Conservation (phyloP, 1,284 basidiomycete species). For the Boletellus dicymbophilus region DNA sequence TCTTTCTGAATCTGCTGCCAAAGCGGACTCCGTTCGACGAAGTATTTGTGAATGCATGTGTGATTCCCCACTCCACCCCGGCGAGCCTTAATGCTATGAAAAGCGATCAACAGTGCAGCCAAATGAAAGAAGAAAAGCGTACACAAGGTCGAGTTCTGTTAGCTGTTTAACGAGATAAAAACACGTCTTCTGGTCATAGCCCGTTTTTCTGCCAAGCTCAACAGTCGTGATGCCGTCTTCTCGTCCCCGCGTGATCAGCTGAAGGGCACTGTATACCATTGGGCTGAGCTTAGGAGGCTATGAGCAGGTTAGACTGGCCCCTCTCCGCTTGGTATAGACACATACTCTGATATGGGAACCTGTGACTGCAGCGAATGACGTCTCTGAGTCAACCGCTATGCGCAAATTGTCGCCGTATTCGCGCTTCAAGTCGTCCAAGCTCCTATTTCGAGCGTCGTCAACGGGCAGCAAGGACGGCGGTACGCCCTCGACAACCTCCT, state of each 20-base stretch:
- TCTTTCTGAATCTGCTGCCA: constrained; percentile 75
- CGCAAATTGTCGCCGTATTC: constrained; percentile 65
- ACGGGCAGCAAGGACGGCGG: constrained; percentile 53
- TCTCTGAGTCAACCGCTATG: constrained; percentile 73
- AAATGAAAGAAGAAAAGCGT: constrained; percentile 31
- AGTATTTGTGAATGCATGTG: constrained; percentile 76
- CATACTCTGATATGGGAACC: constrained; percentile 80
- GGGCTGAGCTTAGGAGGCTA: constrained; percentile 79
- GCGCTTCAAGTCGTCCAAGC: constrained; percentile 54
- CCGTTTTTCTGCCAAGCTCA: constrained; percentile 75
- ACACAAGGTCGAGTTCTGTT: constrained; percentile 74
- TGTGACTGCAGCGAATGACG: constrained; percentile 76
- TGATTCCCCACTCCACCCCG: constrained; percentile 77
- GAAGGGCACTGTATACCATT: constrained; percentile 85
- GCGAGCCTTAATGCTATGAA: constrained; percentile 66
- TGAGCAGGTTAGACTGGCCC: constrained; percentile 6
- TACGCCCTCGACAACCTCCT: constrained; percentile 43
- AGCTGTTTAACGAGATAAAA: constrained; percentile 83
- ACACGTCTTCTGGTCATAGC: constrained; percentile 88
- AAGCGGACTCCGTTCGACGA: constrained; percentile 67
- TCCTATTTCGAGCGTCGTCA: constrained; percentile 48
- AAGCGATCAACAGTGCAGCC: constrained; percentile 1
- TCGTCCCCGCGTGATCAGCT: constrained; percentile 79
- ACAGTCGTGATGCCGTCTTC: constrained; percentile 78
- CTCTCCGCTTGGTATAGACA: constrained; percentile 6